phyloP scores from a whole-genome alignment of 1,284 basidiomycete genomes.

The Ceratobasidium sp. region DNA sequence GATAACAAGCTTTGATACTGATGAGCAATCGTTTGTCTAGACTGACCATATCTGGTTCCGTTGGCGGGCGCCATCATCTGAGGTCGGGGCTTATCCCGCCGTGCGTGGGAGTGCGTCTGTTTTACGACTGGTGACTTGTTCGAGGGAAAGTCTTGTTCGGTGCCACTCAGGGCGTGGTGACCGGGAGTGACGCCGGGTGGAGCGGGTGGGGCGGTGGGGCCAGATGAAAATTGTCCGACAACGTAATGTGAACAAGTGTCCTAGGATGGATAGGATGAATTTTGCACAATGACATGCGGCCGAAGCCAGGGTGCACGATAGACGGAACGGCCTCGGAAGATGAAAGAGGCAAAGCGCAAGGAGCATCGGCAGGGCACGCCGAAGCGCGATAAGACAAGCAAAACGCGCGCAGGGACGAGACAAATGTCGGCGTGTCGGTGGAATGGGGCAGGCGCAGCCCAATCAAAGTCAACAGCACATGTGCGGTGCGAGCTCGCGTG shows the following conservation, averaged over 20 bases:
- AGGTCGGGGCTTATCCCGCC: constrained; percentile 38
- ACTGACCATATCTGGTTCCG: neutral
- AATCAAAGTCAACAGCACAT: constrained; percentile 33
- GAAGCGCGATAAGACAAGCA: constrained; percentile 24
- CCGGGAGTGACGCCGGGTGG: constrained; percentile 27
- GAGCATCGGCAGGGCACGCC: constrained; percentile 1
- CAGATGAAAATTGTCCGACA: neutral
- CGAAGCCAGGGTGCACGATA: neutral
- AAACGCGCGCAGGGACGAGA: constrained; percentile 6
- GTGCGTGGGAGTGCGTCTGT: constrained; percentile 28
- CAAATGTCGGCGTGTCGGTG: constrained; percentile 11
- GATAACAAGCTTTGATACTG: neutral
- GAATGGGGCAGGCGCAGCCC: constrained; percentile 12
- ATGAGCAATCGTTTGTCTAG: neutral
- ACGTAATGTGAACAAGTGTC: neutral
- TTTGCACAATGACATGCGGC: neutral
- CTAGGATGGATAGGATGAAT: too few relatives aligned
- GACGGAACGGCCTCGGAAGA: constrained; percentile 6
- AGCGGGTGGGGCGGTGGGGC: constrained; percentile 34
- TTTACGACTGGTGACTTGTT: constrained; percentile 27
- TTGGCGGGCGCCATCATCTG: constrained; percentile 31
- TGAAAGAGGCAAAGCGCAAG: constrained; percentile 2
- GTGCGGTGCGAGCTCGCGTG: constrained; percentile 37
- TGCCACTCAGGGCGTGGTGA: neutral
- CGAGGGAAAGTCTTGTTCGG: too few relatives aligned